Evolutionary conservation across 352 stramenopile genomes (phyloP).

Genomic region (Globisporangium nodosum): DNA sequence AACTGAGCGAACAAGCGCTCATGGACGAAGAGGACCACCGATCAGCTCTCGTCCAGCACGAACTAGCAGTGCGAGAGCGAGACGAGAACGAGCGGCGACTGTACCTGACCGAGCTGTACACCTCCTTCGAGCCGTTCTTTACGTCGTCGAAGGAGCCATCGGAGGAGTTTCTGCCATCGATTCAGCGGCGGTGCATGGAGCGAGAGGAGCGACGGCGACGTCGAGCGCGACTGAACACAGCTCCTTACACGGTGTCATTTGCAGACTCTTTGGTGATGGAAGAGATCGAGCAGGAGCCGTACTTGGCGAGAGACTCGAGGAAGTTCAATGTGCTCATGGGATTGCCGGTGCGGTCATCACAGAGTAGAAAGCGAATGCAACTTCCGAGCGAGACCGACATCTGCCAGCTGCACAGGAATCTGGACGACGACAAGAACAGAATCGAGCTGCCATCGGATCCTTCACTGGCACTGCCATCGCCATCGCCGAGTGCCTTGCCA

Average conservation of each 20-base stretch:
- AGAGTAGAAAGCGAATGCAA: slow-evolving; percentile 26
- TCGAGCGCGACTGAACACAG: slow-evolving; percentile 3
- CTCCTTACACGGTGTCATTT: slow-evolving; percentile 31
- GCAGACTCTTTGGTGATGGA: slow-evolving; percentile 33
- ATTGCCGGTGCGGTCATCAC: slow-evolving; percentile 26
- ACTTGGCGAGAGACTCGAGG: slow-evolving; percentile 44
- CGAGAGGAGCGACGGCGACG: slow-evolving; percentile 11
- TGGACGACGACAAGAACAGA: slow-evolving; percentile 21
- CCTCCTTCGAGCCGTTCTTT: slow-evolving; percentile 53
- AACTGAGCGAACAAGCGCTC: slow-evolving; percentile 35
- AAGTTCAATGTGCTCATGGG: slow-evolving; percentile 53
- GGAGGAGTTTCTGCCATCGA: slow-evolving; percentile 44
- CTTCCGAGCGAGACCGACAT: slow-evolving; percentile 29
- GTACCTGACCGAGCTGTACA: slow-evolving; percentile 50
- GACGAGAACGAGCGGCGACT: slow-evolving; percentile 18
- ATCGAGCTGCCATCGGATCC: slow-evolving; percentile 8
- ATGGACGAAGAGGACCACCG: slow-evolving; percentile 50
- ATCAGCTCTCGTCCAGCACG: slow-evolving; percentile 22
- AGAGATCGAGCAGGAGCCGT: slow-evolving; percentile 41
- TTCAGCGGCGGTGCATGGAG: slow-evolving; percentile 30
- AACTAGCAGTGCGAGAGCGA: slow-evolving; percentile 23
- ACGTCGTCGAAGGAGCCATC: slow-evolving; percentile 24
- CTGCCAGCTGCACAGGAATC: slow-evolving; percentile 23
- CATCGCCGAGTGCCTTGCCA: slow-evolving; percentile 3
- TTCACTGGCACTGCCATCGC: background rate